These are phyloP conservation scores for Peniophora sp. DNA, from an alignment of 1,284 basidiomycete genomes.

Conservation along the genomic window DNA sequence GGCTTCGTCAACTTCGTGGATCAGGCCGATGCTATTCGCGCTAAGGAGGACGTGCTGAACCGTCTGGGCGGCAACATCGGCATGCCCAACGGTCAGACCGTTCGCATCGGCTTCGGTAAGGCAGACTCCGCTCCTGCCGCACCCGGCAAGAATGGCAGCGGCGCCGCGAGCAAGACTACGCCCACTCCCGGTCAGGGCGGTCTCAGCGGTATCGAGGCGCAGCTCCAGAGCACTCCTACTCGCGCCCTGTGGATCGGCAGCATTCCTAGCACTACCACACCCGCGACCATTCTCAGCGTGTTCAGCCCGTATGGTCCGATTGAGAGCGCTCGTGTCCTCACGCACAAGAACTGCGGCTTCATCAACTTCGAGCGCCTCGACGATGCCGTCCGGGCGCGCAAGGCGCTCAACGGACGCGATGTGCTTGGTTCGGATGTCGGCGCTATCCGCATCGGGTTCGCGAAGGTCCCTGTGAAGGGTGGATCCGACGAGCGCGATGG, in stretches of 20 bases:
- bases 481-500: constrained; percentile 57
- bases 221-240: constrained; percentile 80
- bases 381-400: constrained; percentile 90
- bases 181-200: constrained; percentile 30
- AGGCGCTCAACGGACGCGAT: constrained; percentile 91
- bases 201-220: constrained; percentile 66
- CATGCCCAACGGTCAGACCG: constrained; percentile 87
- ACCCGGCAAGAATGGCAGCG: constrained; percentile 50
- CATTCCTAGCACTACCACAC: constrained; percentile 89
- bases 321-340: constrained; percentile 91
- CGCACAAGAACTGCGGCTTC: constrained; percentile 96
- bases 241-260: constrained; percentile 94
- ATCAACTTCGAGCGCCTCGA: constrained; percentile 98
- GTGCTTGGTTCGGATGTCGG: constrained; percentile 94
- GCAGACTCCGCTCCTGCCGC: constrained; percentile 89
- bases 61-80: constrained; percentile 90
- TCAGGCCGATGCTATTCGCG: constrained; percentile 87
- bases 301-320: constrained; percentile 97
- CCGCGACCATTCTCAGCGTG: constrained; percentile 84
- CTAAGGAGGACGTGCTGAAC: constrained; percentile 94
- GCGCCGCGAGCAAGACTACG: constrained; percentile 27
- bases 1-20: constrained; percentile 99
- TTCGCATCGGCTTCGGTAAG: constrained; percentile 96
- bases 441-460: constrained; percentile 93
- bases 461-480: constrained; percentile 88